Conservation (phyloP, 208 protist species). For the Herpetomonas tarakana region DNA sequence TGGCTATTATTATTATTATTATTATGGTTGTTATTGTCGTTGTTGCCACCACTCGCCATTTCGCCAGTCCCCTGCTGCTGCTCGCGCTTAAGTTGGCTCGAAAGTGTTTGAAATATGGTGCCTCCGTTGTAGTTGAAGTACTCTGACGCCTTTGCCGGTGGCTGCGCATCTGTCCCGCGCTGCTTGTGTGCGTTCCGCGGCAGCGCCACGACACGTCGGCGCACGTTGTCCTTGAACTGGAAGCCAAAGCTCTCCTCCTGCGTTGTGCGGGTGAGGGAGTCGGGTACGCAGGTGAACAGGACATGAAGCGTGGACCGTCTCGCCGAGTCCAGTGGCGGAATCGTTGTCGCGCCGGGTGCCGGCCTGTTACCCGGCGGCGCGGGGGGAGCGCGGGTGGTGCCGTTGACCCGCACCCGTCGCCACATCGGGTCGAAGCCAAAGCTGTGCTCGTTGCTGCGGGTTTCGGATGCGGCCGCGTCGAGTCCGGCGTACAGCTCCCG, state of each 20-base stretch:
- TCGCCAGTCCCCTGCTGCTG: not conserved
- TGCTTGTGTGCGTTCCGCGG: conserved; percentile 12
- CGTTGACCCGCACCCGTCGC: not conserved
- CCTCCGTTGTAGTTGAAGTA: not conserved
- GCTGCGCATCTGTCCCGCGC: not conserved
- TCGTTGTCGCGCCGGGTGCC: not conserved
- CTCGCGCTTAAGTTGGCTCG: not conserved
- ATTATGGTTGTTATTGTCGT: not conserved
- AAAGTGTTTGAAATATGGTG: not conserved
- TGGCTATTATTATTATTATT: too few species aligned
- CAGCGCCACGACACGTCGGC: conserved; percentile 39
- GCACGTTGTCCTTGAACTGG: conserved; percentile 51
- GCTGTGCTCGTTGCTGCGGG: not conserved
- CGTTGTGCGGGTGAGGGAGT: conserved; percentile 17
- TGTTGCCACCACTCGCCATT: not conserved
- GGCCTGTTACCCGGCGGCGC: too few species aligned
- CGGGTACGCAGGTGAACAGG: conserved; percentile 25
- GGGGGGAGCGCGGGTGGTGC: not conserved
- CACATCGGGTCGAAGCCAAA: not conserved
- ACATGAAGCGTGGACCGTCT: not conserved
- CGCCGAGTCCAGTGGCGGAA: too few species aligned
- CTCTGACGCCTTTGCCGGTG: too few species aligned
- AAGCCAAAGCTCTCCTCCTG: conserved; percentile 32
- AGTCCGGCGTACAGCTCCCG: not conserved
- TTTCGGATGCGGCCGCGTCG: not conserved